Evolutionary conservation across 2,329 filamentous ascomycete genomes (phyloP).

Genomic region (Botrytis sinoallii): DNA sequence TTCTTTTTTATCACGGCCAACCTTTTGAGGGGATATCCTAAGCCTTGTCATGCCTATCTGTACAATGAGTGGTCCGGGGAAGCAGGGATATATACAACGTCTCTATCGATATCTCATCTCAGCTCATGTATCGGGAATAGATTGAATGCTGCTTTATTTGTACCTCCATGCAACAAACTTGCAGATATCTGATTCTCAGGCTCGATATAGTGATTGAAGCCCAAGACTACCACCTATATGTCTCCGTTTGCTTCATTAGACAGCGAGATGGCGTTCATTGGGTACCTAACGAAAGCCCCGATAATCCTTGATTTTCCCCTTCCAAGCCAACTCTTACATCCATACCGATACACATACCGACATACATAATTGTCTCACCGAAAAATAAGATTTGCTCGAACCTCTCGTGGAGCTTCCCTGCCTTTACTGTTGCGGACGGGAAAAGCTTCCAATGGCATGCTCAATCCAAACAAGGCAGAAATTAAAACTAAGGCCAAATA

Average conservation of each 20-base stretch:
- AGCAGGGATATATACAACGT: slow-evolving; percentile 11
- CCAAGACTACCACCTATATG: background rate
- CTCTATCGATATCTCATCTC: slow-evolving; percentile 3
- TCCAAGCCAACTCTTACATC: background rate
- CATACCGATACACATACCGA: background rate
- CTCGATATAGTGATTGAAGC: slow-evolving; percentile 7
- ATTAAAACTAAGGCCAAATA: background rate
- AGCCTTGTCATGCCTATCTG: background rate
- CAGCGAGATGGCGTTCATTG: slow-evolving; percentile 4
- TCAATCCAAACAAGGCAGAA: slow-evolving; percentile 10
- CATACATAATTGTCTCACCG: background rate
- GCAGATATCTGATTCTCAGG: background rate
- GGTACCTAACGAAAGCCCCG: background rate
- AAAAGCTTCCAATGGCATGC: background rate
- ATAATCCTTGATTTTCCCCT: slow-evolving; percentile 4
- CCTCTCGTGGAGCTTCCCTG: slow-evolving; percentile 12
- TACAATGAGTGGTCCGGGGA: slow-evolving; percentile 17
- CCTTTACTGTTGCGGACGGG: background rate
- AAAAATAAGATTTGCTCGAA: background rate
- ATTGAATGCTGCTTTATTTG: slow-evolving; percentile 11
- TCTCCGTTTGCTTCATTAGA: slow-evolving; percentile 9
- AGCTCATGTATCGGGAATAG: background rate
- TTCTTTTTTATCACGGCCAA: slow-evolving; percentile 7
- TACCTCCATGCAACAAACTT: background rate
- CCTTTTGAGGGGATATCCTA: background rate